A percentile compares a stretch with the other conserved stretches of the same genome.
These are phyloP conservation scores for Chlamydomonas schloesseri DNA, from an alignment of 139 green algal species.

Conservation along the genomic window DNA sequence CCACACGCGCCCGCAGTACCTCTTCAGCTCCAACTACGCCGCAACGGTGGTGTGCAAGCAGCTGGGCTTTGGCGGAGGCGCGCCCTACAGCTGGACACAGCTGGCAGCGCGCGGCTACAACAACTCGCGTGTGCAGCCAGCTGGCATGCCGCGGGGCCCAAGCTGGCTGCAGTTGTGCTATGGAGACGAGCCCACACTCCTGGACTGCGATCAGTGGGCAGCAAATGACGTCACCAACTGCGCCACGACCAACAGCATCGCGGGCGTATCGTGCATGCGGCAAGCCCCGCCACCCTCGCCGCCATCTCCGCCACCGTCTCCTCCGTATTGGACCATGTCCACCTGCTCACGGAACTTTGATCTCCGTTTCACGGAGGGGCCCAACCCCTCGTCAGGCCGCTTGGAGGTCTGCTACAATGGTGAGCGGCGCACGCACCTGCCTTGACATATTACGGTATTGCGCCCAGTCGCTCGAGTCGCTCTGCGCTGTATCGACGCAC, in stretches of 20 bases:
- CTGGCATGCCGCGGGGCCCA: not conserved
- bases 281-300: not conserved
- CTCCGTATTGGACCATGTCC: not conserved
- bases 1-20: too few relatives aligned
- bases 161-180: not conserved
- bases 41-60: too few relatives aligned
- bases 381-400: not conserved
- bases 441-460: too few relatives aligned
- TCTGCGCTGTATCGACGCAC: too few relatives aligned
- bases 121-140: not conserved
- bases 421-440: too few relatives aligned
- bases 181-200: not conserved
- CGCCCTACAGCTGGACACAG: not conserved
- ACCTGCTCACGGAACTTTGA: not conserved
- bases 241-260: not conserved
- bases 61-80: too few relatives aligned
- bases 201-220: not conserved
- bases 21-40: too few relatives aligned
- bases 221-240: too few relatives aligned
- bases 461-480: too few relatives aligned
- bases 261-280: not conserved
- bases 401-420: constrained; percentile 28
- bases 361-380: not conserved
- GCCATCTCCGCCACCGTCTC: not conserved
- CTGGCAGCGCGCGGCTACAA: not conserved